Conservation (phyloP, 1,139 yeast species). For the Hansenula anomala region DNA sequence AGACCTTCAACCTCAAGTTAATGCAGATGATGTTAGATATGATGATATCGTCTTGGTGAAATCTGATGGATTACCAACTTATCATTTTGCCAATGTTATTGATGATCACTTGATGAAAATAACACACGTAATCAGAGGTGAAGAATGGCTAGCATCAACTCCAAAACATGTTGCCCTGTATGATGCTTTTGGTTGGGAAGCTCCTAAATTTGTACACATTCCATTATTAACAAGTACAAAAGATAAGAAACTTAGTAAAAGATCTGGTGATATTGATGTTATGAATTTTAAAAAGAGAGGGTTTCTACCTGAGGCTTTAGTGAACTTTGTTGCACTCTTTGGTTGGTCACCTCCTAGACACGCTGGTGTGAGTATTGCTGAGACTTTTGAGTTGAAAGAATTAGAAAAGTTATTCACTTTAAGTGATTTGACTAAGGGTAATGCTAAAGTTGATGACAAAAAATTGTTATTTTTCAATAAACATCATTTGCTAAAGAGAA, state of each 20-base stretch:
- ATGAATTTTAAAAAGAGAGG: slow-evolving; percentile 55
- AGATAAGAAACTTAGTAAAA: slow-evolving; percentile 81
- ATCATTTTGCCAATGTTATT: slow-evolving; percentile 92
- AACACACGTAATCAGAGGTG: slow-evolving; percentile 94
- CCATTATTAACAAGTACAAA: slow-evolving; percentile 72
- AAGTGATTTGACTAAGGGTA: slow-evolving; percentile 81
- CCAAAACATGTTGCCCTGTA: slow-evolving; percentile 91
- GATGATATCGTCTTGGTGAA: slow-evolving; percentile 89
- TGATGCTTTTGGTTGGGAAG: slow-evolving; percentile 79
- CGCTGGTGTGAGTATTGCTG: slow-evolving; percentile 49
- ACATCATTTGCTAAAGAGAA: slow-evolving; percentile 43
- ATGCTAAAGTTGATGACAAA: slow-evolving; percentile 81
- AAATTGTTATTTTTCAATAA: slow-evolving; percentile 77
- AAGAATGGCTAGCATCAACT: slow-evolving; percentile 95
- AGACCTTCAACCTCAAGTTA: slow-evolving; percentile 76
- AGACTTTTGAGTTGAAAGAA: slow-evolving; percentile 53
- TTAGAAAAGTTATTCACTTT: slow-evolving; percentile 43
- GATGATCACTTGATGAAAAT: slow-evolving; percentile 93
- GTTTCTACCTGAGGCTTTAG: slow-evolving; percentile 76
- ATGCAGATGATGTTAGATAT: slow-evolving; percentile 62
- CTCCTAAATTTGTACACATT: slow-evolving; percentile 82
- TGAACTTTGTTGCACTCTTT: slow-evolving; percentile 82
- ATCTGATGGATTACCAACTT: slow-evolving; percentile 92
- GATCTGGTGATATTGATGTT: slow-evolving; percentile 79
- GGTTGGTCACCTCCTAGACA: slow-evolving; percentile 89